Evolutionary conservation across 2,329 filamentous ascomycete genomes (phyloP).

Genomic region (Trichophyton benhamiae): DNA sequence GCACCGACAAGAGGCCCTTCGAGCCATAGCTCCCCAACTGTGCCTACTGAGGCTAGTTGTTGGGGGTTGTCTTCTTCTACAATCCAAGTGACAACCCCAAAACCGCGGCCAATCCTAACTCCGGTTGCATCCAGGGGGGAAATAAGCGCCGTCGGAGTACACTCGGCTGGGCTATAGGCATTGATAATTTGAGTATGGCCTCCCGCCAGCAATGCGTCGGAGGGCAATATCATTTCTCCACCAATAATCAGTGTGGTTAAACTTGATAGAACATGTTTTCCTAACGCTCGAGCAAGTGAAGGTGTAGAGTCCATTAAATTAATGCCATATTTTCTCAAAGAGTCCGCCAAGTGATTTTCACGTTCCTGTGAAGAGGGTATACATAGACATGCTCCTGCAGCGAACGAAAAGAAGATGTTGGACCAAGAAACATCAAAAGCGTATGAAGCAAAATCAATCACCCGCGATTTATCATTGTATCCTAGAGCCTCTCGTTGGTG

Average conservation of each 20-base stretch:
- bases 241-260: constrained; percentile 26
- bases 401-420: constrained; percentile 52
- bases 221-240: constrained; percentile 17
- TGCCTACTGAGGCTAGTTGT: constrained; percentile 23
- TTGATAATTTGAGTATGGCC: constrained; percentile 27
- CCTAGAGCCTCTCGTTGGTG: constrained; percentile 42
- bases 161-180: constrained; percentile 20
- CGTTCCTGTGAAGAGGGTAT: constrained; percentile 31
- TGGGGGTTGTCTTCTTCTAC: constrained; percentile 15
- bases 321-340: constrained; percentile 13
- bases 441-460: constrained; percentile 75
- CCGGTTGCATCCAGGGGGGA: constrained; percentile 18
- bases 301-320: constrained; percentile 45
- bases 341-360: constrained; percentile 25
- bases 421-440: constrained; percentile 86
- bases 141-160: neutral
- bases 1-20: constrained; percentile 27
- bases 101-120: constrained; percentile 9
- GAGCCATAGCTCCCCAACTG: constrained; percentile 30
- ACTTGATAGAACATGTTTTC: constrained; percentile 26
- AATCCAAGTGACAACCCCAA: constrained; percentile 15
- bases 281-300: constrained; percentile 35
- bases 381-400: constrained; percentile 31
- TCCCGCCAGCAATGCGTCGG: constrained; percentile 17
- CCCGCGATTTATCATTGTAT: constrained; percentile 38